Base-by-base conservation (phyloP, 1,139 yeast species). In the Yamadazyma taylorii region DNA sequence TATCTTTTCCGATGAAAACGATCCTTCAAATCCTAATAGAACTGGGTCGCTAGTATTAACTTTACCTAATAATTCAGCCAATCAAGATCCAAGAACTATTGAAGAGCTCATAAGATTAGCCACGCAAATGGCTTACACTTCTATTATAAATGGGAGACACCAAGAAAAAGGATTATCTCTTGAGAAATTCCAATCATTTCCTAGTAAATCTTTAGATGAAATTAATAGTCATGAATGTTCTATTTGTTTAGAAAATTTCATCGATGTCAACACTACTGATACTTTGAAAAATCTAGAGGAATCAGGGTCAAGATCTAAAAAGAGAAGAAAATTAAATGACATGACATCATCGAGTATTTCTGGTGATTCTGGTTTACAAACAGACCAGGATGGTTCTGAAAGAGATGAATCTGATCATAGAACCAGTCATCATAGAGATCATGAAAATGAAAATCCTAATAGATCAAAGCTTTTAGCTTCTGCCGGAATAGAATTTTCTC, bases 171-270 rank as follows among this genome's bases (percentile, higher is more conserved):
- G 88, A 7, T 66, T 81, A 3, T 65, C 82, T 0, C 55, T 69
- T 17, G 74, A 73, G 17, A 68, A 65, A 24, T 82, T 83, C 55
- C 72, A 74, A 24, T 61, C 69, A 5, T 69, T 79, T 41, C 75
- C 77, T 3, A 53, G 61, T 0, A 60, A 63, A 29, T 45, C 52
- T 4, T 39, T 58, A 1, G 49, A 52, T 1, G 70, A 67, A 1
- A 65, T 61, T 4, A 48, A 43, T 9, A 58, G 59, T n/a, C 55
- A 52, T 11, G 61, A 60, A 3, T 84, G 92, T 50, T 67, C 87
- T n/a, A 81, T 84, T 28, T 84, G 92, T 56, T 81, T 79, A 50
- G 90, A 83, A 24, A 63, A 65, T 11, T 81, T 70, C 50, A 73
- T 51, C 3, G 23, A 33, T 10, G n/a, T 24, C 6, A 13, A 29